Percentiles rank a stretch among this genome's conserved stretches.
Conservation (phyloP, 2,329 filamentous ascomycete species). For the Ceratocystis harringtonii region DNA sequence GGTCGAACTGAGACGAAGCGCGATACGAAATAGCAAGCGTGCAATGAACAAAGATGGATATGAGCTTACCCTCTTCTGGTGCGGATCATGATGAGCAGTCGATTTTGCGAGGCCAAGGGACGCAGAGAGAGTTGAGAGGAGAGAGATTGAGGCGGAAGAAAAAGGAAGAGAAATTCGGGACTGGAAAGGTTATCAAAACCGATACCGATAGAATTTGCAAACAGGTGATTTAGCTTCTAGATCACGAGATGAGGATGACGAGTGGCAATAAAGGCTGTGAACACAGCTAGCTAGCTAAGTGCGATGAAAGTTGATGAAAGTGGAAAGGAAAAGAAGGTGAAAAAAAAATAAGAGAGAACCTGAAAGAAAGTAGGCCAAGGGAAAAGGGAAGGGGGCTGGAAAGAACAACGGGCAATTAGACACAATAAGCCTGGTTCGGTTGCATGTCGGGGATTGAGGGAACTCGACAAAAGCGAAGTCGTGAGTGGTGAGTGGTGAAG, state of each 20-base stretch:
- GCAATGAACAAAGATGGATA: not conserved
- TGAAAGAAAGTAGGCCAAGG: not conserved
- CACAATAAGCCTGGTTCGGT: not conserved
- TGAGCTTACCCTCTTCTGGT: slow-evolving; percentile 14
- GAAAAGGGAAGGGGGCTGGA: not conserved
- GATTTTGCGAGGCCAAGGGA: not conserved
- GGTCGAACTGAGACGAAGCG: not conserved
- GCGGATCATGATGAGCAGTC: slow-evolving; percentile 11
- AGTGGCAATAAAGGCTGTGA: too few species aligned
- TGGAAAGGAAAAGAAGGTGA: not conserved
- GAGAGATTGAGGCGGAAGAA: too few species aligned
- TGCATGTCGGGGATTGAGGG: not conserved
- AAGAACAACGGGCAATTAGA: not conserved
- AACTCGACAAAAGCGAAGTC: not conserved
- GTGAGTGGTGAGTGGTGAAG: not conserved
- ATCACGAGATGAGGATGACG: too few species aligned
- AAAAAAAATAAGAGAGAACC: not conserved
- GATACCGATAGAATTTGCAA: too few species aligned
- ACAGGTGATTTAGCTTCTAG: too few species aligned
- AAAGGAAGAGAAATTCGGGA: not conserved
- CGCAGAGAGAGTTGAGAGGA: not conserved
- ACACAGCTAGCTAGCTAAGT: not conserved
- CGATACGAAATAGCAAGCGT: not conserved
- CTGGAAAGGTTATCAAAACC: not conserved
- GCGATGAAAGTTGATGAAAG: not conserved